Conservation (phyloP, 495 filamentous ascomycete species). For the Stereocaulon alpinum region DNA sequence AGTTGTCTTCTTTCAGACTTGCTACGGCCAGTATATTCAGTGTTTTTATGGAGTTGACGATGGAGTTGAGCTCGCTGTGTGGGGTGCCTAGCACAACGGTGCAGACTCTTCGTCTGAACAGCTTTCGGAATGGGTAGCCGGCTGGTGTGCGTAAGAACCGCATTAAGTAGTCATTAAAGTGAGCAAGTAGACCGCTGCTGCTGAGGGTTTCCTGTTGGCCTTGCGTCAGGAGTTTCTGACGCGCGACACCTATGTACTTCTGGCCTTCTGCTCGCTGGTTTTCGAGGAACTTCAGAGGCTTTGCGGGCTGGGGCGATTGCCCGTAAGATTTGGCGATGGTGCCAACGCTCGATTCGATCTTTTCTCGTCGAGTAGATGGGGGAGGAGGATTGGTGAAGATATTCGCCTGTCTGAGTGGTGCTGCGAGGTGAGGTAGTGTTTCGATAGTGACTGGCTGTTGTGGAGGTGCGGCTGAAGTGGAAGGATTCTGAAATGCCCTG, state of each 20-base stretch:
- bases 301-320: slow-evolving; percentile 33
- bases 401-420: slow-evolving; percentile 46
- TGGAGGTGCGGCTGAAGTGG: slow-evolving; percentile 23
- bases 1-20: slow-evolving; percentile 74
- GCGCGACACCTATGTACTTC: slow-evolving; percentile 13
- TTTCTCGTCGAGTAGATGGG: slow-evolving; percentile 37
- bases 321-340: slow-evolving; percentile 49
- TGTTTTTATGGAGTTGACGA: slow-evolving; percentile 60
- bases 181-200: slow-evolving; percentile 30
- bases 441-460: slow-evolving; percentile 29
- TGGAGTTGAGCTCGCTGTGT: slow-evolving; percentile 49
- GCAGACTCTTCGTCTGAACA: slow-evolving; percentile 50
- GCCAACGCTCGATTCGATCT: slow-evolving; percentile 43
- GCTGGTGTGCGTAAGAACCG: slow-evolving; percentile 40
- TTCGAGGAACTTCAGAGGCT: slow-evolving; percentile 11
- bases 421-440: slow-evolving; percentile 38
- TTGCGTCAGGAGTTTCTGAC: slow-evolving; percentile 32
- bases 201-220: slow-evolving; percentile 36
- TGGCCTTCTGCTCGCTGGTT: slow-evolving; percentile 4
- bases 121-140: slow-evolving; percentile 62
- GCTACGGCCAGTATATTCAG: slow-evolving; percentile 58
- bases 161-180: slow-evolving; percentile 29
- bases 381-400: slow-evolving; percentile 44
- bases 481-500: slow-evolving; percentile 43
- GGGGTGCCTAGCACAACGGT: slow-evolving; percentile 60